phyloP scores from a whole-genome alignment of 805 yeast genomes.

The Hanseniaspora mollemarum region DNA sequence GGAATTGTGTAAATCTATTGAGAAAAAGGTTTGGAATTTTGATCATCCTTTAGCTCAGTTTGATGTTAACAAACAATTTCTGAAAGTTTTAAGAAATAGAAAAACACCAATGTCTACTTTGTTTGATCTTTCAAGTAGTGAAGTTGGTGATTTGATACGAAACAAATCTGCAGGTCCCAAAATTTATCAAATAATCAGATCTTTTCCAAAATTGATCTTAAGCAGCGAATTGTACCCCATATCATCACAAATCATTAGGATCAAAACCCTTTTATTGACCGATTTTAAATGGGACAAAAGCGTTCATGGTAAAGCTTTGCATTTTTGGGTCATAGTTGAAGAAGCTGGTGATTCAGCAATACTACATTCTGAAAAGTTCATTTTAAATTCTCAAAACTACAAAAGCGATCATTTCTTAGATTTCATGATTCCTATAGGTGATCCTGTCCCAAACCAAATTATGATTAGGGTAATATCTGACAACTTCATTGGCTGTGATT shows the following conservation, averaged over 20 bases:
- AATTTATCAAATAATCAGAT: slow-evolving; percentile 47
- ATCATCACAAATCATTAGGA: slow-evolving; percentile 72
- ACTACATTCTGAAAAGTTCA: slow-evolving; percentile 70
- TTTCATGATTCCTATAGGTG: slow-evolving; percentile 81
- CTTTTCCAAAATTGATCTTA: slow-evolving; percentile 66
- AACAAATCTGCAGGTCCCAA: slow-evolving; percentile 61
- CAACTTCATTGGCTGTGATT: slow-evolving; percentile 79
- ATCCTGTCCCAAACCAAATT: slow-evolving; percentile 83
- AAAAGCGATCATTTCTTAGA: slow-evolving; percentile 58
- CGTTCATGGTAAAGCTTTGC: slow-evolving; percentile 71
- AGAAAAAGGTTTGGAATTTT: slow-evolving; percentile 74
- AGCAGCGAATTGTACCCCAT: slow-evolving; percentile 82
- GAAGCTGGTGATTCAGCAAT: slow-evolving; percentile 64
- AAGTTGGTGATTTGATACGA: slow-evolving; percentile 82
- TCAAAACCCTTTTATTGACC: slow-evolving; percentile 57
- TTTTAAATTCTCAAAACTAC: slow-evolving; percentile 49
- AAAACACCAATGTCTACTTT: slow-evolving; percentile 60
- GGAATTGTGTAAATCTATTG: slow-evolving; percentile 76
- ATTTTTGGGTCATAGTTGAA: slow-evolving; percentile 88
- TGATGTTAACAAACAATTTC: slow-evolving; percentile 57
- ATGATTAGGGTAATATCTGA: slow-evolving; percentile 72
- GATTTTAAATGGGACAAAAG: slow-evolving; percentile 79
- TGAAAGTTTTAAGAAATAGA: slow-evolving; percentile 50
- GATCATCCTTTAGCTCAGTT: slow-evolving; percentile 86
- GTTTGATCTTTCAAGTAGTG: slow-evolving; percentile 60